Evolutionary conservation across 371 early-diverging fungal species (phyloP).

Genomic region (Lichtheimia corymbifera): DNA sequence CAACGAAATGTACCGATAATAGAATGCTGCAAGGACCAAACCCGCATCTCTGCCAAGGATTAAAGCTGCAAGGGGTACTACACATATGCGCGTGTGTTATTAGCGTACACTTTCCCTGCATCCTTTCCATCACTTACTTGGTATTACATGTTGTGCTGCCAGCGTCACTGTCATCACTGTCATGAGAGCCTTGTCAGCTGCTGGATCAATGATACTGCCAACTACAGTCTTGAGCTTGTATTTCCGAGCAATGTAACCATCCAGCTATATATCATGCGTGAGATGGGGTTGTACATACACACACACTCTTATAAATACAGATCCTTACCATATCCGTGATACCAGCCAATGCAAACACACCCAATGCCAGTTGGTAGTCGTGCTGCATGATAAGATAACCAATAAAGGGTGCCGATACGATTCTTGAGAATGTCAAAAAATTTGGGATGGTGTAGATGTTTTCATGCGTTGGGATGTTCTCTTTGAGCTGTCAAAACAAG

Average conservation of each 20-base stretch:
- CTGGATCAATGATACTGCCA: constrained; percentile 93
- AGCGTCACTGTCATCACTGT: constrained; percentile 86
- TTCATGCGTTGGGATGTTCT: constrained; percentile 52
- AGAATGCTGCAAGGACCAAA: constrained; percentile 76
- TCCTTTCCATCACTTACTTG: constrained; percentile 56
- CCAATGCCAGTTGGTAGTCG: constrained; percentile 68
- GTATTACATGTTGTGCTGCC: constrained; percentile 73
- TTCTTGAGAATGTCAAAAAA: constrained; percentile 76
- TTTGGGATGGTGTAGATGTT: constrained; percentile 92
- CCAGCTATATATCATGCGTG: constrained; percentile 51
- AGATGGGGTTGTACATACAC: not conserved
- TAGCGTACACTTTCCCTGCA: not conserved
- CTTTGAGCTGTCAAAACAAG: constrained; percentile 20
- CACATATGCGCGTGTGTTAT: not conserved
- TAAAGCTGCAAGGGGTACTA: constrained; percentile 76
- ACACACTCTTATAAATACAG: not conserved
- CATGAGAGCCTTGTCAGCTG: constrained; percentile 97
- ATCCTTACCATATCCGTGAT: constrained; percentile 79
- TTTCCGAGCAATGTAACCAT: constrained; percentile 91
- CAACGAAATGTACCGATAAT: constrained; percentile 85
- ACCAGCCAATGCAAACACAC: constrained; percentile 77
- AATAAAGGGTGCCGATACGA: constrained; percentile 80
- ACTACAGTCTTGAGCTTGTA: constrained; percentile 85
- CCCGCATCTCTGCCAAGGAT: constrained; percentile 90
- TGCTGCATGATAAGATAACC: constrained; percentile 85